A percentile compares a stretch with the other conserved stretches of the same genome.
Evolutionary conservation across 371 early-diverging fungal species (phyloP).

Genomic region (Lichtheimia ramosa): DNA sequence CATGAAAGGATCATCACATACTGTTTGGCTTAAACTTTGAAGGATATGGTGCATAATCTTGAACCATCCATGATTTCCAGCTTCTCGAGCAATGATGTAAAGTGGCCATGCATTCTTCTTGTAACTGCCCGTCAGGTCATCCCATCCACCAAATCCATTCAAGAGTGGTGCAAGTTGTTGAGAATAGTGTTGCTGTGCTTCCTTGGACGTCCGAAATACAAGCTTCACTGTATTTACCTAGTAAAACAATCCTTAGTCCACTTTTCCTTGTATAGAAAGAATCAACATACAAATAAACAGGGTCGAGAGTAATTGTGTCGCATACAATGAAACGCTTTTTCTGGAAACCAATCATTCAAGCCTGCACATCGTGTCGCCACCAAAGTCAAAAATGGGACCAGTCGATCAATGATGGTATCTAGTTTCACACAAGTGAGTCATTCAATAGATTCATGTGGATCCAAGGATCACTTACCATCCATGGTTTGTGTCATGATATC

Average conservation of each 20-base stretch:
- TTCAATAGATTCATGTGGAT: not conserved
- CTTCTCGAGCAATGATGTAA: constrained; percentile 36
- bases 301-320: not conserved
- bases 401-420: too few relatives aligned
- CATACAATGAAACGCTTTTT: not conserved
- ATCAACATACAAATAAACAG: not conserved
- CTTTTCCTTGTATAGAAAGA: not conserved
- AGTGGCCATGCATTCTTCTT: constrained; percentile 30
- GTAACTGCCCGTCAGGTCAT: constrained; percentile 9
- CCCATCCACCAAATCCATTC: constrained; percentile 29
- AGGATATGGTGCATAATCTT: constrained; percentile 29
- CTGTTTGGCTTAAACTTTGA: constrained; percentile 21
- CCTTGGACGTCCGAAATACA: constrained; percentile 22
- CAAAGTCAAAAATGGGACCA: too few relatives aligned
- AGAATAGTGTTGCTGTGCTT: constrained; percentile 8
- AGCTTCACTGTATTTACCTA: constrained; percentile 33
- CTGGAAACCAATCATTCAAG: constrained; percentile 1
- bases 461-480: not conserved
- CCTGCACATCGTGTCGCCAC: not conserved
- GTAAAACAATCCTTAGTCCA: not conserved
- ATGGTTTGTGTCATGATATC: not conserved
- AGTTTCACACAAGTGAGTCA: not conserved
- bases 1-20: constrained; percentile 1
- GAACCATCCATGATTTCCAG: constrained; percentile 35
- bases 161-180: constrained; percentile 2